Percentiles rank a stretch among this genome's conserved stretches.
phyloP scores from a whole-genome alignment of 257 asterid species.

The Nicotiana tomentosiformis region DNA sequence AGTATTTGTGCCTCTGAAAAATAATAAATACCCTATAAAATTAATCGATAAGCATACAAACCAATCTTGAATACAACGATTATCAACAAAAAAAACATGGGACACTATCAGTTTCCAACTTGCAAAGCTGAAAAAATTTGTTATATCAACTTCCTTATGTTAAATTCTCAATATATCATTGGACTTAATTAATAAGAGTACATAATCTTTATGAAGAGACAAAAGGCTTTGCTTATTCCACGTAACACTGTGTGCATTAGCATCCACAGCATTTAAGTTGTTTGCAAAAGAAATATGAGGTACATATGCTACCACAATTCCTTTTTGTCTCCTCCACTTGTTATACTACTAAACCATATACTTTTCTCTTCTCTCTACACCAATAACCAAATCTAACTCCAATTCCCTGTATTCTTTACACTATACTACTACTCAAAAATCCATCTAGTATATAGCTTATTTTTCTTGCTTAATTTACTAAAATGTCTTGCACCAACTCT shows the following conservation, averaged over 20 bases:
- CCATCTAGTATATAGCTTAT: background rate
- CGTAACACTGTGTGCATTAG: background rate
- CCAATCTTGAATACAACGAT: too few relatives aligned
- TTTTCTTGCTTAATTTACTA: background rate
- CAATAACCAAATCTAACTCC: background rate
- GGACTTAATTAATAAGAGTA: background rate
- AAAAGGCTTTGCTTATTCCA: slow-evolving; percentile 5
- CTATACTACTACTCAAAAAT: background rate
- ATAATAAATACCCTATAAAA: too few relatives aligned
- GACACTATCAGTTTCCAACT: background rate
- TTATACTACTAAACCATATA: background rate
- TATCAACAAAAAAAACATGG: background rate
- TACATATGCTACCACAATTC: background rate
- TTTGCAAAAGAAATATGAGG: slow-evolving; percentile 6
- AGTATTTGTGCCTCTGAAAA: accelerated
- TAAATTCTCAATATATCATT: background rate
- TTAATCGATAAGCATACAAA: too few relatives aligned
- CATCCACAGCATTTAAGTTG: background rate
- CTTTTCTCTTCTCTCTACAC: background rate
- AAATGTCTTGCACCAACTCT: background rate
- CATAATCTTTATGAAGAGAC: background rate
- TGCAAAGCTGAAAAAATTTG: background rate
- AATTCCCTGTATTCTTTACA: background rate
- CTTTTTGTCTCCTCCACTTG: slow-evolving; percentile 8
- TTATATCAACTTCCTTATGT: background rate